Evolutionary conservation across 2,329 filamentous ascomycete species (phyloP), one percentile per base, ranked within the genome.

Genomic region (Clarireedia sp.): DNA sequence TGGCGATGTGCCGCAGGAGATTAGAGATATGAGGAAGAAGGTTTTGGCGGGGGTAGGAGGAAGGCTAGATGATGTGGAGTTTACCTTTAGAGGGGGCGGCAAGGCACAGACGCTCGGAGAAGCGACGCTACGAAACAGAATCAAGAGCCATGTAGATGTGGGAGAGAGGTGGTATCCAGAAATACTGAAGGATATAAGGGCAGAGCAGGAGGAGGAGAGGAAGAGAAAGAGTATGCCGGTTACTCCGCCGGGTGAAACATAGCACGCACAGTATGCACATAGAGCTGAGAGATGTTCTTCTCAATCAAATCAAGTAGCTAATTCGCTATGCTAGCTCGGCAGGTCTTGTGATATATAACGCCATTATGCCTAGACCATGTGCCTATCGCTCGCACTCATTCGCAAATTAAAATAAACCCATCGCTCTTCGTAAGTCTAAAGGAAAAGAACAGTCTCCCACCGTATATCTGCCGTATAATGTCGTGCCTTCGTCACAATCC

Each of bases 111-210:
- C 80, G 62, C 72, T 95, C 8, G 89, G 90, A 4, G 89, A 95
- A 75, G 90, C 89, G 10, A 95, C 89, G 57, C 72, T 95, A 68
- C 79, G 88, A 72, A 95, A 95, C 71, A 74, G 90, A 14, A 78
- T 95, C 63, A 94, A 91, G 78, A 90, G 86, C 62, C 90, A 95
- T 72, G 87, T 86, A 3, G 90, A 95, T 69, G 90, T 95, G 1
- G 89, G 87, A 2, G 87, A 91, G 75, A 76, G 83, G 64, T 95
- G 89, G 82, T 89, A 87, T 67, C 85, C 85, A 3, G 81, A 86
- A 26, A 64, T 74, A 41, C 60, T 75, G 60, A 71, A 70, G 57
- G 74, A 75, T 57, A 80, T 86, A 51, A 76, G 78, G 51, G 78
- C 78, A 63, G 79, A 85, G 69, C 78, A 85, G 72, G 74, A 74